Evolutionary conservation across 805 yeast species (phyloP), one percentile per base, ranked within the genome.

Genomic region (Candida orba): DNA sequence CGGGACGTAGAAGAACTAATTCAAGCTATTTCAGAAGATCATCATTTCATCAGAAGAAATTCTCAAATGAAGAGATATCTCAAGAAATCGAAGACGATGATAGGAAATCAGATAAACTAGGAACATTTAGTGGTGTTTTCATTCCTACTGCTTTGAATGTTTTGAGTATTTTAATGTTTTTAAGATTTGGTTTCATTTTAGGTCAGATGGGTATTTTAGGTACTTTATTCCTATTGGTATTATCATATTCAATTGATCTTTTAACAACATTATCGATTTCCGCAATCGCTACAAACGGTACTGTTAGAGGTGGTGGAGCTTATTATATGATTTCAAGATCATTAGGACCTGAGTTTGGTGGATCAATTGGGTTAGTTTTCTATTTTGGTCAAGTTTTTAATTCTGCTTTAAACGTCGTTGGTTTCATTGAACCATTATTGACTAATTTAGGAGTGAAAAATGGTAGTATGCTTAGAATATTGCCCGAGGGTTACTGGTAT

Each of bases 261-360:
- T 68, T 93, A 44, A 93, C 99, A 0, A 87, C 95, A 0, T 64
- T 93, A 52, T 86, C 96, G 18, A 81, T 93, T 46, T 85, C 95
- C 43, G 99, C 99, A 1, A 93, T 93, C 48, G 88, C 97, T 2
- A 93, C 99, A 2, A 93, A 93, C 59, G 99, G 99, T 20, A 88
- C 95, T 0, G 98, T 93, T 3, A 77, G 89, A 52, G 98, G 98
- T 13, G 99, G 99, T 14, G 99, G 99, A 39, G 97, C 98, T 0
- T 93, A 93, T 60, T 93, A 89, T 57, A 93, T 93, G 97, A 88
- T 93, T 47, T 84, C 95, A 30, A 73, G 99, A 52, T 83, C 95
- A 30, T 67, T 93, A 48, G 99, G 99, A 0, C 96, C 97, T 4
- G 99, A 93, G 60, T 93, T 93, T 64, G 99, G 99, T 24, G 99